These are phyloP conservation scores for Huntiella savannae DNA, from an alignment of 2,329 filamentous ascomycete genomes.

Conservation along the genomic window DNA sequence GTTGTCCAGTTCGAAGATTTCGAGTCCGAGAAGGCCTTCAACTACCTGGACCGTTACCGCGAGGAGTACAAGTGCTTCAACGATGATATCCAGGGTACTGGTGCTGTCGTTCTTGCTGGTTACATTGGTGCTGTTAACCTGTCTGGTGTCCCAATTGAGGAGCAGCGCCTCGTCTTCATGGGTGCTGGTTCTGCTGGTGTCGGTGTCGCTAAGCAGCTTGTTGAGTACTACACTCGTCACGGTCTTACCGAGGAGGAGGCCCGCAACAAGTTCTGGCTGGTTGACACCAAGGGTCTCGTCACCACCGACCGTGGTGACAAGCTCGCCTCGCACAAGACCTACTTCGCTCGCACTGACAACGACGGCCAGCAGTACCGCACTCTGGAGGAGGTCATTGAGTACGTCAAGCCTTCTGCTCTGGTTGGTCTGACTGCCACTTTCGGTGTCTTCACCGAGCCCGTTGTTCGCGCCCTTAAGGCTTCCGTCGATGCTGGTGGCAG, in stretches of 20 bases:
- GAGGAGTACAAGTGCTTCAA: slow-evolving; percentile 91
- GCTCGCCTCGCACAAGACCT: slow-evolving; percentile 75
- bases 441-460: slow-evolving; percentile 78
- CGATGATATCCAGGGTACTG: slow-evolving; percentile 94
- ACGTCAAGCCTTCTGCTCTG: slow-evolving; percentile 84
- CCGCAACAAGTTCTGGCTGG: slow-evolving; percentile 84
- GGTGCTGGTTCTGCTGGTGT: slow-evolving; percentile 90
- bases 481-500: slow-evolving; percentile 42
- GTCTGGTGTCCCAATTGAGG: slow-evolving; percentile 65
- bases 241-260: slow-evolving; percentile 78
- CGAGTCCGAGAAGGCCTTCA: slow-evolving; percentile 82
- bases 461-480: slow-evolving; percentile 51
- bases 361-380: slow-evolving; percentile 52
- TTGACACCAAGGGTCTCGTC: slow-evolving; percentile 91
- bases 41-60: slow-evolving; percentile 76
- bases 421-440: slow-evolving; percentile 90
- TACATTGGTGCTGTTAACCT: slow-evolving; percentile 58
- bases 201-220: slow-evolving; percentile 92
- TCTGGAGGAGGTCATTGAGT: slow-evolving; percentile 79
- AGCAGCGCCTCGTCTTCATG: slow-evolving; percentile 90
- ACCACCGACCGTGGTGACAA: slow-evolving; percentile 84
- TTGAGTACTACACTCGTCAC: slow-evolving; percentile 88
- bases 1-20: slow-evolving; percentile 93
- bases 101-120: slow-evolving; percentile 81
- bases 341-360: slow-evolving; percentile 47